Evolutionary conservation across 495 filamentous ascomycete genomes (phyloP), one percentile per base, ranked within the genome.

Genomic region (Alectoria sarmentosa): DNA sequence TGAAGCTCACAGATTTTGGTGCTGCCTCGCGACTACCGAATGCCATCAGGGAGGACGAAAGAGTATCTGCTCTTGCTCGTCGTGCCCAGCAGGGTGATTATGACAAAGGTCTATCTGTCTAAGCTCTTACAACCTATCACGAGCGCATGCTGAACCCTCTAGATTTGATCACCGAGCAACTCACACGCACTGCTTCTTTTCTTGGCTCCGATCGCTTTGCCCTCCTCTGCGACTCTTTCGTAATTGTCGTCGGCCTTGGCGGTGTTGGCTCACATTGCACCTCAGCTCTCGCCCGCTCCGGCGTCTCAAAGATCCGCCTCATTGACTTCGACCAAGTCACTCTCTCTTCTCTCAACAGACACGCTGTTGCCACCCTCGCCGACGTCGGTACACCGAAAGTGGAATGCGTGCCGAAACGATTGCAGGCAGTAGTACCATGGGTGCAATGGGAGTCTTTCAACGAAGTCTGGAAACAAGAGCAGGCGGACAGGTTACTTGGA

Each of bases 281-380:
- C 15, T 86, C 91, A 5, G 89, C 95, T 26, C 83, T 99, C 21
- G 85, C 92, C 10, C 88, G 94, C 32, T 96, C 92, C 1, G 95
- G 94, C 28, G 91, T 96, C 26, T 84, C 87, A 38, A 86, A 85
- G 61, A 83, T 99, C 60, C 89, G 95, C 3, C 83, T 99, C 34
- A 88, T 99, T 68, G 94, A 99, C 73, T 99, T 99, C 72, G 94
- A 99, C 76, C 94, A 99, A 80, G 95, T 97, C 34, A 92, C 91
- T 0, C 81, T 99, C 4, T 94, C 90, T 58, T 93, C 89, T 3
- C 77, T 99, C 52, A 99, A 99, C 74, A 82, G 94, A 56, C 94
- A 99, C 73, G 92, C 94, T 5, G 86, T 99, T 1, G 94, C 94
- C 19, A 96, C 92, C 21, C 81, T 98, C 15, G 90, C 88, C 38